phyloP scores from a whole-genome alignment of 306 rosid genomes.

The Pyrus pyrifolia region DNA sequence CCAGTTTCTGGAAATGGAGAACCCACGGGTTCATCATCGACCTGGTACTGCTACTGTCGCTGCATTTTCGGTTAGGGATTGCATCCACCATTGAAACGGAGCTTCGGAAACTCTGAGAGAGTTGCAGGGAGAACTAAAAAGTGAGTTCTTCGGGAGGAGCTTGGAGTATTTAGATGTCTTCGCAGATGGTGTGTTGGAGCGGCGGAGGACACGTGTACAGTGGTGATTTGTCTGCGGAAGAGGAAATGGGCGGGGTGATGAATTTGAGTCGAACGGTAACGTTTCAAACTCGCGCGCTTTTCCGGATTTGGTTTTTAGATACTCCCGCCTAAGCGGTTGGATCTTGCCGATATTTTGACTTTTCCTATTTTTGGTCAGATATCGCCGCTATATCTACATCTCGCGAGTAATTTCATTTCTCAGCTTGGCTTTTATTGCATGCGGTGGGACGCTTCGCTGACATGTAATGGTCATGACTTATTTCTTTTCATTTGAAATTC shows the following conservation, averaged over 20 bases:
- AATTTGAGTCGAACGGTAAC: slow-evolving; percentile 21
- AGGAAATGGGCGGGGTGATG: slow-evolving; percentile 12
- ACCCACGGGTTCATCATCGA: slow-evolving; percentile 48
- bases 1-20: slow-evolving; percentile 71
- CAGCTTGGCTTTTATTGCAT: no score
- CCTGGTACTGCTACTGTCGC: not conserved
- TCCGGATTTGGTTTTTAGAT: not conserved
- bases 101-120: not conserved
- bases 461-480: no score
- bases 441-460: no score
- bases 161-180: not conserved
- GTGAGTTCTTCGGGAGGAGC: not conserved
- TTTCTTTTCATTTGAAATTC: no score
- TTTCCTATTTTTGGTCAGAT: not conserved
- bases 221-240: slow-evolving; percentile 10
- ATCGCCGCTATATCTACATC: not conserved
- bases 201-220: slow-evolving; percentile 22
- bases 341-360: not conserved
- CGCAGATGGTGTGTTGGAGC: not conserved
- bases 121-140: not conserved
- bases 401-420: no score
- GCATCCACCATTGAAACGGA: slow-evolving; percentile 29
- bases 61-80: slow-evolving; percentile 1
- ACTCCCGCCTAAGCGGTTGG: not conserved
- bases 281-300: slow-evolving; percentile 25